Percentiles rank a stretch among this genome's conserved stretches.
These are phyloP conservation scores for Anthostomella pinea DNA, from an alignment of 2,329 filamentous ascomycete genomes.

Conservation along the genomic window DNA sequence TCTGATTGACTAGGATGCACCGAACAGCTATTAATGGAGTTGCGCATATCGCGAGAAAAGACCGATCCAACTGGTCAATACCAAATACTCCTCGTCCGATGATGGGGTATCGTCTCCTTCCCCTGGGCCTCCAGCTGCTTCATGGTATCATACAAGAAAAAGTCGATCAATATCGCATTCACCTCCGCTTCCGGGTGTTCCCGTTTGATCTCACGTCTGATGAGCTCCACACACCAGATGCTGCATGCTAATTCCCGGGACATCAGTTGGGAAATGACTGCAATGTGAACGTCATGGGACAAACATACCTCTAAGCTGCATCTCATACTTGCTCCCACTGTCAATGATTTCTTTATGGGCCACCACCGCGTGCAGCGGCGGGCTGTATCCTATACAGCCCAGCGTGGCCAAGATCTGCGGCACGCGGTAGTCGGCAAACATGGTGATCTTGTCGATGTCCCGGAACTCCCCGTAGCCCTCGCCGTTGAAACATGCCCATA, in stretches of 20 bases:
- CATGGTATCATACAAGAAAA: conserved; percentile 93
- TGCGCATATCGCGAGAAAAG: too few relatives aligned
- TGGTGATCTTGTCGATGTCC: conserved; percentile 94
- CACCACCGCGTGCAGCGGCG: conserved; percentile 70
- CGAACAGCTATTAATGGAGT: too few relatives aligned
- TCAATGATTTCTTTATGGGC: conserved; percentile 62
- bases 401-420: conserved; percentile 87
- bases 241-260: conserved; percentile 68
- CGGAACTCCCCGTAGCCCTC: conserved; percentile 74
- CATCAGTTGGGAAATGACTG: too few relatives aligned
- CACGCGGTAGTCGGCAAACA: conserved; percentile 97
- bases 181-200: conserved; percentile 67
- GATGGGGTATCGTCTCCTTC: conserved; percentile 69
- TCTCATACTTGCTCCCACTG: conserved; percentile 73
- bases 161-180: conserved; percentile 94
- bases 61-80: conserved; percentile 53
- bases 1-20: too few relatives aligned
- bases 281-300: too few relatives aligned
- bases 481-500: conserved; percentile 95
- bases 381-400: conserved; percentile 81
- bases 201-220: conserved; percentile 74
- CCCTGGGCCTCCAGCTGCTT: conserved; percentile 73
- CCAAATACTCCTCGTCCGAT: conserved; percentile 92
- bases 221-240: conserved; percentile 93
- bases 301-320: conserved; percentile 78